Evolutionary conservation across 192 early-diverging fungal genomes (phyloP), one percentile per base, ranked within the genome.

Genomic region (Linderina pennispora): DNA sequence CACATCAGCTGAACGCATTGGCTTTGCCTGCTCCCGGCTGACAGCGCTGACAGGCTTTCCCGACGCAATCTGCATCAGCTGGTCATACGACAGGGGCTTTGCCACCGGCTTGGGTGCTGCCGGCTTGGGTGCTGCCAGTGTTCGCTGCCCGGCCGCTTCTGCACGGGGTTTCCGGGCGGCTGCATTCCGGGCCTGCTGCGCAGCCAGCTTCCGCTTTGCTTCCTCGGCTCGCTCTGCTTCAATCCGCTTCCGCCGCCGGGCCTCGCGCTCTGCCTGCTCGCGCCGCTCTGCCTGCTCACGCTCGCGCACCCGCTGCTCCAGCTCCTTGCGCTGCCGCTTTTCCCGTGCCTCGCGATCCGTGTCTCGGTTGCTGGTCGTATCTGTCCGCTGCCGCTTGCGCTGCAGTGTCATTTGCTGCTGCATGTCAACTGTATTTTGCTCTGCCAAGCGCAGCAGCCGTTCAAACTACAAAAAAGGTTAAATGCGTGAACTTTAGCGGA

Each of bases 61-160:
- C n/a, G 55, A 55, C 6, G 67, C 67, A 50, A 71, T 64, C 4
- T 45, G 48, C 67, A 71, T 63, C 41, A 71, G 67, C 55, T 71
- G 42, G 2, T 62, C 45, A 17, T 64, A 71, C 13, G 61, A 64
- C n/a, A 71, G 38, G 3, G 37, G 40, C 43, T 48, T 48, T 5
- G 56, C 11, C 5, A 11, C 5, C 6, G 28, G 28, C 11, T 31
- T 31, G n/a, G n/a, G n/a, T n/a, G n/a, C n/a, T n/a, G n/a, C n/a
- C n/a, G n/a, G n/a, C n/a, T n/a, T n/a, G n/a, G n/a, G n/a, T n/a
- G n/a, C n/a, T n/a, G n/a, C n/a, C n/a, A n/a, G n/a, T n/a, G n/a
- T n/a, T n/a, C n/a, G n/a, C n/a, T n/a, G n/a, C n/a, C n/a, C n/a
- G n/a, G n/a, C n/a, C n/a, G n/a, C n/a, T n/a, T n/a, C n/a, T n/a